Conservation (phyloP, 495 filamentous ascomycete genomes). For the Hypoxylon cercidicola region DNA sequence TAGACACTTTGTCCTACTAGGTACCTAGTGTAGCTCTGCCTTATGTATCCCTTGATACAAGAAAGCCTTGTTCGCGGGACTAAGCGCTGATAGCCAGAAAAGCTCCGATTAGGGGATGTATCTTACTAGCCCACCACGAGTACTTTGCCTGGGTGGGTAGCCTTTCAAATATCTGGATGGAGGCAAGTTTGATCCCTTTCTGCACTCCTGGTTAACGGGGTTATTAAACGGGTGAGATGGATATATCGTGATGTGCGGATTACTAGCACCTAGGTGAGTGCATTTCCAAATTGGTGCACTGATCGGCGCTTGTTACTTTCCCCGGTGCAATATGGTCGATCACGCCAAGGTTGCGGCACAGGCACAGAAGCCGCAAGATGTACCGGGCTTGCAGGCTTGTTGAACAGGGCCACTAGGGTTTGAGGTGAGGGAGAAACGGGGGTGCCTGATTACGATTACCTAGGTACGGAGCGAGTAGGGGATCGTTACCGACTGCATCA, state of each 20-base stretch:
- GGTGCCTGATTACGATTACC: neutral
- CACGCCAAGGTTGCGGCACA: constrained; percentile 39
- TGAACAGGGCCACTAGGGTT: constrained; percentile 9
- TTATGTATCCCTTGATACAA: too few species aligned
- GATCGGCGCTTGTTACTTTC: constrained; percentile 25
- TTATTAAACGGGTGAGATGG: constrained; percentile 14
- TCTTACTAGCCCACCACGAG: too few species aligned
- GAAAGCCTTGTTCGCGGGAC: too few species aligned
- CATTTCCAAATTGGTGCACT: constrained; percentile 28
- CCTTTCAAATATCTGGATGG: neutral
- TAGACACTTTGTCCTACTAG: too few species aligned
- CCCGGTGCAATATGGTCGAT: constrained; percentile 31
- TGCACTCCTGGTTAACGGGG: constrained; percentile 12
- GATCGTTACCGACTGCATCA: neutral
- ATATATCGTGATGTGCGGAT: constrained; percentile 30
- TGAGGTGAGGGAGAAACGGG: constrained; percentile 8
- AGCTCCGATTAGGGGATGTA: too few species aligned
- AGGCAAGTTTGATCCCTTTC: neutral
- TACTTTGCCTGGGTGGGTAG: too few species aligned
- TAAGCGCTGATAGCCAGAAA: too few species aligned
- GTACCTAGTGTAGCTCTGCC: too few species aligned
- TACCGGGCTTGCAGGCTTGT: neutral
- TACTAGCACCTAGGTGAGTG: constrained; percentile 31
- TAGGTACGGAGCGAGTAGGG: neutral
- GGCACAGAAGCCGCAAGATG: constrained; percentile 33